These are phyloP conservation scores for Paraurostyla sp. DNA, from an alignment of 73 alveolate species.

Conservation along the genomic window DNA sequence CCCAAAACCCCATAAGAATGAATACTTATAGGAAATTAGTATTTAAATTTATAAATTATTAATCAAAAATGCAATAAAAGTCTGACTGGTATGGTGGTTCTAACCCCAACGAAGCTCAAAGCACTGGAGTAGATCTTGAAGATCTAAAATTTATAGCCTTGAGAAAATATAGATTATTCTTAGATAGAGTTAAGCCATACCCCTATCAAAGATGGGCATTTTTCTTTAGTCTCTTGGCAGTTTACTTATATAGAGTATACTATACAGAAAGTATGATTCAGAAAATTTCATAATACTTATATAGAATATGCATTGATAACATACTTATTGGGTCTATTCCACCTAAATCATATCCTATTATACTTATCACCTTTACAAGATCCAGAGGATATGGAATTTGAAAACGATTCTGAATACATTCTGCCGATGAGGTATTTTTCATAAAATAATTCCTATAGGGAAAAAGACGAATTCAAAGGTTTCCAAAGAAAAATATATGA, in stretches of 20 bases:
- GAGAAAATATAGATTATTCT: constrained; percentile 41
- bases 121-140: constrained; percentile 35
- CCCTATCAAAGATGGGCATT: constrained; percentile 50
- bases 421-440: constrained; percentile 51
- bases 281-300: neutral
- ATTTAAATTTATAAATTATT: neutral
- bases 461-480: constrained; percentile 58
- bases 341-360: constrained; percentile 7
- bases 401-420: constrained; percentile 26
- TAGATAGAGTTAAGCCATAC: constrained; percentile 12
- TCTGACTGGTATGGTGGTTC: neutral
- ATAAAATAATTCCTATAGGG: neutral
- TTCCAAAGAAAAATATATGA: constrained; percentile 55
- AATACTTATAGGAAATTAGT: neutral
- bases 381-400: constrained; percentile 55
- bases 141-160: constrained; percentile 9
- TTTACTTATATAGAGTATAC: constrained; percentile 13
- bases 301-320: constrained; percentile 37
- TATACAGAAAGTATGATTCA: neutral
- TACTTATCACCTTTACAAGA: constrained; percentile 49
- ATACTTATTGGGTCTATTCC: constrained; percentile 32
- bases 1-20: constrained; percentile 18
- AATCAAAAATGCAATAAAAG: neutral
- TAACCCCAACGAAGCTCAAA: constrained; percentile 27
- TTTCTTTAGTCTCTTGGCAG: neutral